Percentiles rank a stretch among this genome's conserved stretches.
Evolutionary conservation across 805 yeast genomes (phyloP).

Genomic region (Soucietia sequanensis): DNA sequence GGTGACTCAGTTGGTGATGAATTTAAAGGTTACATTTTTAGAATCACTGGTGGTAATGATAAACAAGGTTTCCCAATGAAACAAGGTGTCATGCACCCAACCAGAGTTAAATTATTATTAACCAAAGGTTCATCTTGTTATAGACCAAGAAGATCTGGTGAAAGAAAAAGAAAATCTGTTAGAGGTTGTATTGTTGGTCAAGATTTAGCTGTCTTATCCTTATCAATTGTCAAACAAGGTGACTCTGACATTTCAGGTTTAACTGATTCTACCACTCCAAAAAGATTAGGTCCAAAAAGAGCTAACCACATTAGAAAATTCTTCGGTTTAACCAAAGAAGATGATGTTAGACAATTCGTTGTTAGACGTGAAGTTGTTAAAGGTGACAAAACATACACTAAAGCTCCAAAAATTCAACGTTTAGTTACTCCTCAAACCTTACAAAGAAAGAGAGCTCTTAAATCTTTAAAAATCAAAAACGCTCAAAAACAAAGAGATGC

Average conservation of each 20-base stretch:
- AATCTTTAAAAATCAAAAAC: conserved; percentile 89
- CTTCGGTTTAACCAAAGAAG: conserved; percentile 96
- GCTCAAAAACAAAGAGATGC: conserved; percentile 99
- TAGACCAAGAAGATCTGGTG: conserved; percentile 99
- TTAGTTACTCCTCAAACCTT: conserved; percentile 98
- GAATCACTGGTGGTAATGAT: conserved; percentile 99
- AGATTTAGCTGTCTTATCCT: conserved; percentile 94
- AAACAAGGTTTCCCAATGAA: conserved; percentile 99
- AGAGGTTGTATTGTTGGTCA: conserved; percentile 99
- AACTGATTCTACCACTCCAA: conserved; percentile 92
- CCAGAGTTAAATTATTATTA: conserved; percentile 96
- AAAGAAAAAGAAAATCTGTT: conserved; percentile 99
- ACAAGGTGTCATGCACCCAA: conserved; percentile 99
- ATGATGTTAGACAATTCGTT: conserved; percentile 85
- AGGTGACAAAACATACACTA: conserved; percentile 98
- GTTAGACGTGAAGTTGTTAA: conserved; percentile 98
- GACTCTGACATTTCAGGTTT: conserved; percentile 94
- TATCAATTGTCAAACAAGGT: conserved; percentile 95
- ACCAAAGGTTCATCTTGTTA: conserved; percentile 96
- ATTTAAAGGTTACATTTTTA: conserved; percentile 99
- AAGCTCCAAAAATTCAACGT: conserved; percentile 99
- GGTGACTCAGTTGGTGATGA: conserved; percentile 98
- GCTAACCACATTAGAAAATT: conserved; percentile 99
- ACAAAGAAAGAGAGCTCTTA: conserved; percentile 98
- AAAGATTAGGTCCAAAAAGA: conserved; percentile 99